Percentiles rank a stretch among this genome's conserved stretches.
These are phyloP conservation scores for Ustilago sp. DNA, from an alignment of 1,284 basidiomycete species.

Conservation along the genomic window DNA sequence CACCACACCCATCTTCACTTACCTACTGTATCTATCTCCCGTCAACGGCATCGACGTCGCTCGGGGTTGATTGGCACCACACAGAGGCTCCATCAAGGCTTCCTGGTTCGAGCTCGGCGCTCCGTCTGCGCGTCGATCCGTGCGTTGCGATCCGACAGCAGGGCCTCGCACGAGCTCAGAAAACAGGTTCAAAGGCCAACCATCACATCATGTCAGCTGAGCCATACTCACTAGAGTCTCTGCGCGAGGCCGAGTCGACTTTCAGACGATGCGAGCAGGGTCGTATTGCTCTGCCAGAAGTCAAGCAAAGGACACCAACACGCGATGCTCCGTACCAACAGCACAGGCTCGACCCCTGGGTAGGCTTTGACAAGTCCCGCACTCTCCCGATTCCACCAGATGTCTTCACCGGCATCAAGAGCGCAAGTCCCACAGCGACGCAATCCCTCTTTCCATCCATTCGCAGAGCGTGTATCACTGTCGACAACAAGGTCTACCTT, in stretches of 20 bases:
- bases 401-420: slow-evolving; percentile 62
- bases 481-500: slow-evolving; percentile 92
- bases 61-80: no score
- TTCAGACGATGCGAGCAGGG: slow-evolving; percentile 47
- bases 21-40: not conserved
- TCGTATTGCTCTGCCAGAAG: slow-evolving; percentile 44
- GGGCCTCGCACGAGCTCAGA: not conserved
- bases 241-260: slow-evolving; percentile 46
- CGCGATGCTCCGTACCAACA: slow-evolving; percentile 62
- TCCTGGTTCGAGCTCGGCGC: not conserved
- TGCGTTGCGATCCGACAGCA: not conserved
- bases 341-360: slow-evolving; percentile 59
- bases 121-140: slow-evolving; percentile 5
- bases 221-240: slow-evolving; percentile 36
- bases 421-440: slow-evolving; percentile 56
- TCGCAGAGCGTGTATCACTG: slow-evolving; percentile 92
- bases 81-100: not conserved
- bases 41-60: not conserved
- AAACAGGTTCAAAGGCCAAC: not conserved
- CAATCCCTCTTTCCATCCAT: slow-evolving; percentile 89
- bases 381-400: slow-evolving; percentile 59
- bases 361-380: slow-evolving; percentile 56
- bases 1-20: not conserved
- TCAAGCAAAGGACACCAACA: slow-evolving; percentile 52
- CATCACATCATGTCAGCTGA: slow-evolving; percentile 39